Percentiles rank a stretch among this genome's conserved stretches.
Evolutionary conservation across 805 yeast genomes (phyloP).

Genomic region (Hermanozyma aechmeae): DNA sequence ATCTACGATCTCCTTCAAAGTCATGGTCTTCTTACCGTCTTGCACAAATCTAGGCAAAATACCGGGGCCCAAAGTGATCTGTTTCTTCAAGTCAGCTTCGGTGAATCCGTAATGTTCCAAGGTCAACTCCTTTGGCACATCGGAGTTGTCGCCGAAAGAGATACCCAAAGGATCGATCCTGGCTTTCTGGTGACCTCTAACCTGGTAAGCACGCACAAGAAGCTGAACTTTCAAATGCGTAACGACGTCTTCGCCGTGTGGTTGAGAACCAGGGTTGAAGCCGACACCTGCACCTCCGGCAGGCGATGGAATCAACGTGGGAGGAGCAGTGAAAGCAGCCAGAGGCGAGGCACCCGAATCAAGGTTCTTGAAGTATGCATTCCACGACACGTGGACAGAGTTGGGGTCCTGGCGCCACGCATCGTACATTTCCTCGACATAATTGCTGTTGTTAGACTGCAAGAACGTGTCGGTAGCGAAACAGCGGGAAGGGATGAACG

Average conservation of each 20-base stretch:
- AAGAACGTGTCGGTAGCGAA: conserved; percentile 63
- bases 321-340: conserved; percentile 76
- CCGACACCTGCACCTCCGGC: conserved; percentile 59
- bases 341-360: conserved; percentile 63
- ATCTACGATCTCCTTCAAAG: conserved; percentile 68
- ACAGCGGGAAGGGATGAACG: conserved; percentile 10
- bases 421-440: conserved; percentile 95
- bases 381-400: conserved; percentile 94
- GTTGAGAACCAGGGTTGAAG: conserved; percentile 45
- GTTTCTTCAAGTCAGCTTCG: conserved; percentile 73
- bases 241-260: conserved; percentile 54
- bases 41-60: conserved; percentile 85
- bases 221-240: conserved; percentile 92
- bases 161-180: conserved; percentile 92
- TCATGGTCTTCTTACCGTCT: conserved; percentile 53
- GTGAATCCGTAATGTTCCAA: conserved; percentile 88
- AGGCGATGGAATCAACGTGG: conserved; percentile 76
- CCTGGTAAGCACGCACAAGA: conserved; percentile 96
- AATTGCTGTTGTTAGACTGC: conserved; percentile 76
- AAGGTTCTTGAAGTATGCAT: conserved; percentile 89
- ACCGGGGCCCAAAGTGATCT: conserved; percentile 93
- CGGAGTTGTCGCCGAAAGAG: conserved; percentile 64
- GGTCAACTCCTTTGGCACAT: conserved; percentile 77
- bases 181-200: conserved; percentile 95
- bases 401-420: conserved; percentile 89